Conservation (phyloP, 2,329 filamentous ascomycete species). For the Dactylellina cionopaga region DNA sequence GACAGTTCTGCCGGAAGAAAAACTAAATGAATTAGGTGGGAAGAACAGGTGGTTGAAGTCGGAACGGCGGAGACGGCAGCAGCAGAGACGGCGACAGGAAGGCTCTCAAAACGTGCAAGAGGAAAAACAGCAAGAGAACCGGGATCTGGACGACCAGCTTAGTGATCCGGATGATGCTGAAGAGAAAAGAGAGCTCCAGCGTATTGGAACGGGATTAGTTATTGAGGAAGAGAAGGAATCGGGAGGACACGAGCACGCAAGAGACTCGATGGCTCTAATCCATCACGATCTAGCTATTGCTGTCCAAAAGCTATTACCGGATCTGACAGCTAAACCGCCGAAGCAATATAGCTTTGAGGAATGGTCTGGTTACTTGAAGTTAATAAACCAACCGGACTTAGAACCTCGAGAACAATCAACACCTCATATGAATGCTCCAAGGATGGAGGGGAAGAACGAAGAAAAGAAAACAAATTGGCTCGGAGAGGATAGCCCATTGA, state of each 20-base stretch:
- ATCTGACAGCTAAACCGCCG: slow-evolving; percentile 62
- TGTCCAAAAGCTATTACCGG: slow-evolving; percentile 39
- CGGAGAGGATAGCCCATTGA: slow-evolving; percentile 73
- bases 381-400: slow-evolving; percentile 65
- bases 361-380: slow-evolving; percentile 83
- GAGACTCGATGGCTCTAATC: slow-evolving; percentile 2
- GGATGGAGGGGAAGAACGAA: slow-evolving; percentile 68
- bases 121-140: slow-evolving; percentile 62
- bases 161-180: slow-evolving; percentile 41
- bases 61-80: slow-evolving; percentile 64
- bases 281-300: slow-evolving; percentile 43
- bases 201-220: slow-evolving; percentile 28
- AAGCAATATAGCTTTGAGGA: slow-evolving; percentile 81
- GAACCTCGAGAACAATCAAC: slow-evolving; percentile 64
- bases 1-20: slow-evolving; percentile 67
- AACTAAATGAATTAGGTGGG: slow-evolving; percentile 18
- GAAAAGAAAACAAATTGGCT: slow-evolving; percentile 78
- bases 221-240: slow-evolving; percentile 58
- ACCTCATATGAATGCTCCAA: slow-evolving; percentile 57
- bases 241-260: slow-evolving; percentile 23
- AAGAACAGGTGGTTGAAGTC: slow-evolving; percentile 57
- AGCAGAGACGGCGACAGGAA: slow-evolving; percentile 54
- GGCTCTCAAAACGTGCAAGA: slow-evolving; percentile 60
- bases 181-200: slow-evolving; percentile 19
- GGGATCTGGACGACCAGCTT: slow-evolving; percentile 58